These are phyloP conservation scores for Parmelia sp. DNA, from an alignment of 495 filamentous ascomycete species.

Conservation along the genomic window DNA sequence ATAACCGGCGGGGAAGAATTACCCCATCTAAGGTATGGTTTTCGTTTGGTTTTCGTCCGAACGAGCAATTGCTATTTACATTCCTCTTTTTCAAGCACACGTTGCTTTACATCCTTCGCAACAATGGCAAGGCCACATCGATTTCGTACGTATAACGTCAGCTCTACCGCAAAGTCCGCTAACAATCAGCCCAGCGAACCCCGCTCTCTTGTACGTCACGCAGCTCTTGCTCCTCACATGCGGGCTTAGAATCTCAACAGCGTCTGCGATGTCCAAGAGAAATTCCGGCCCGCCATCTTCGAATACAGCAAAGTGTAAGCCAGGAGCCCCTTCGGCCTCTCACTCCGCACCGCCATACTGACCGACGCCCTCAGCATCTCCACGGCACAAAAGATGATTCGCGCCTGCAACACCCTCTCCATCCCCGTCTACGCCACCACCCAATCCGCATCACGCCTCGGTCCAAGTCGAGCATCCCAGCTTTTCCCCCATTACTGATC, in stretches of 20 bases:
- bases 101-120: background rate
- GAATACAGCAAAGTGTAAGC: conserved; percentile 73
- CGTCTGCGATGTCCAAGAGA: conserved; percentile 94
- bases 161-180: background rate
- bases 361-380: conserved; percentile 28
- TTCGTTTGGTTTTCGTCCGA: no score
- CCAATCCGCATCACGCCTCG: conserved; percentile 68
- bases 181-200: conserved; percentile 47
- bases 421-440: conserved; percentile 82
- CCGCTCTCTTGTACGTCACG: conserved; percentile 58
- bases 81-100: background rate
- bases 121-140: conserved; percentile 32
- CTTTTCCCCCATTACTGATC: background rate
- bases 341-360: conserved; percentile 11
- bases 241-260: conserved; percentile 40
- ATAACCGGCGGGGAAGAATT: background rate
- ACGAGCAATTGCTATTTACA: no score
- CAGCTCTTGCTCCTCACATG: conserved; percentile 5
- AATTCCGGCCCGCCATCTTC: conserved; percentile 74
- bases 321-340: background rate
- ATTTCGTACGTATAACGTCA: conserved; percentile 33
- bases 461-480: conserved; percentile 33
- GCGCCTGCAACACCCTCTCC: conserved; percentile 52
- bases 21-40: no score
- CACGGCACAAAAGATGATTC: conserved; percentile 48